A percentile compares a stretch with the other conserved stretches of the same genome.
These are phyloP conservation scores for Decorospora gaudefroyi DNA, from an alignment of 2,329 filamentous ascomycete genomes.

Conservation along the genomic window DNA sequence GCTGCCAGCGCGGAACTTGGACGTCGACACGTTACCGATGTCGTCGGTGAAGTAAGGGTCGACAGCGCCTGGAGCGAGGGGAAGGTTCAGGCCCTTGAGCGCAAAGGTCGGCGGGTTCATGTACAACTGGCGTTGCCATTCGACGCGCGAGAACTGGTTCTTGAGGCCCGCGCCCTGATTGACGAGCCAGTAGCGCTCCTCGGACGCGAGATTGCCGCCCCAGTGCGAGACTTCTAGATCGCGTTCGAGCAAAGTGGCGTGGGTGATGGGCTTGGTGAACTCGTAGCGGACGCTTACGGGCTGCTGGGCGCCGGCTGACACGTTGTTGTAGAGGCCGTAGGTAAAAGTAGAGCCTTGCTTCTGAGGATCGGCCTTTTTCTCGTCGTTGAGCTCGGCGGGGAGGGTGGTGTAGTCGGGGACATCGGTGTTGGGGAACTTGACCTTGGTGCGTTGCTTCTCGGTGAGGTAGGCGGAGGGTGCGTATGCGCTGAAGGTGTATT, in stretches of 20 bases:
- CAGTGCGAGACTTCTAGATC: slow-evolving; percentile 97
- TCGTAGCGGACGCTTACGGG: slow-evolving; percentile 85
- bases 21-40: slow-evolving; percentile 96
- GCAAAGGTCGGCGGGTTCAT: slow-evolving; percentile 78
- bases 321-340: slow-evolving; percentile 85
- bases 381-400: slow-evolving; percentile 60
- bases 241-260: slow-evolving; percentile 78
- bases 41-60: slow-evolving; percentile 95
- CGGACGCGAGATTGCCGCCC: slow-evolving; percentile 94
- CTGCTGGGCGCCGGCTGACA: slow-evolving; percentile 75
- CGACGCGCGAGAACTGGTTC: slow-evolving; percentile 56
- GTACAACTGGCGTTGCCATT: slow-evolving; percentile 60
- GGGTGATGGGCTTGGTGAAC: slow-evolving; percentile 88
- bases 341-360: slow-evolving; percentile 84
- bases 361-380: slow-evolving; percentile 69
- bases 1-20: slow-evolving; percentile 76
- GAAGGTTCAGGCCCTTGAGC: slow-evolving; percentile 79
- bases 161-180: slow-evolving; percentile 79
- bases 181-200: slow-evolving; percentile 87
- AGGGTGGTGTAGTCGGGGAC: slow-evolving; percentile 85
- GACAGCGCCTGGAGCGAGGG: slow-evolving; percentile 75
- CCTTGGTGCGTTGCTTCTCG: slow-evolving; percentile 92
- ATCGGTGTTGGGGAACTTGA: slow-evolving; percentile 80
- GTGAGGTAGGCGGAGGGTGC: slow-evolving; percentile 81
- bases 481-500: slow-evolving; percentile 85